These are phyloP conservation scores for Papiliotrema flavescens DNA, from an alignment of 1,284 basidiomycete species.

Conservation along the genomic window DNA sequence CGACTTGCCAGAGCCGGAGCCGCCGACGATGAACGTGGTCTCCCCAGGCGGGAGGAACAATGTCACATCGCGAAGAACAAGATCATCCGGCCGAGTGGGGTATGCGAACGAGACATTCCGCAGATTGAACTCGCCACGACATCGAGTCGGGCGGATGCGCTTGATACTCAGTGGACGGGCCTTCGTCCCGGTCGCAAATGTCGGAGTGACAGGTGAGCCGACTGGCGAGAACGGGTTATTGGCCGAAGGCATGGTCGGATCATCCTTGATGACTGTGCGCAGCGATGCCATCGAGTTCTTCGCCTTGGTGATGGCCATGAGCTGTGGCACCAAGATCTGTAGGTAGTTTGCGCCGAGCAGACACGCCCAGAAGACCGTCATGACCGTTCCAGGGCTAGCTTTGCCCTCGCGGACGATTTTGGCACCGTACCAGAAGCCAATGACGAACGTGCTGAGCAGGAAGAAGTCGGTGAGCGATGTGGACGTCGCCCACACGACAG, in stretches of 20 bases:
- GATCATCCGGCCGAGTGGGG: slow-evolving; percentile 62
- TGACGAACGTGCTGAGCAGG: slow-evolving; percentile 88
- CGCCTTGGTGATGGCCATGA: slow-evolving; percentile 76
- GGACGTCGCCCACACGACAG: slow-evolving; percentile 71
- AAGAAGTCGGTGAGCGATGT: slow-evolving; percentile 69
- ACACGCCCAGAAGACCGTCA: slow-evolving; percentile 96
- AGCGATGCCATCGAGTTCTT: slow-evolving; percentile 77
- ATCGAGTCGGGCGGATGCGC: slow-evolving; percentile 51
- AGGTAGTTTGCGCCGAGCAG: slow-evolving; percentile 81
- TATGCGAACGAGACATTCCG: slow-evolving; percentile 77
- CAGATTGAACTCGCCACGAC: slow-evolving; percentile 75
- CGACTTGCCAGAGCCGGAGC: slow-evolving; percentile 88
- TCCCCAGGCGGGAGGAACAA: slow-evolving; percentile 74
- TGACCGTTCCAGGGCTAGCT: slow-evolving; percentile 70
- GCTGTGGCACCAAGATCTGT: slow-evolving; percentile 76
- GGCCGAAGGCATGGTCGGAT: slow-evolving; percentile 41
- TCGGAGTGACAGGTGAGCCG: slow-evolving; percentile 2
- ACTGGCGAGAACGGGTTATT: slow-evolving; percentile 12
- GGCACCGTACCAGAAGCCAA: slow-evolving; percentile 94
- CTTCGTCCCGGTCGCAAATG: slow-evolving; percentile 5
- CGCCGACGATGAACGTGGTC: slow-evolving; percentile 88
- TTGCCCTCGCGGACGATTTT: slow-evolving; percentile 74
- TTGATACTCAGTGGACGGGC: slow-evolving; percentile 13
- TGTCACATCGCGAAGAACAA: slow-evolving; percentile 51
- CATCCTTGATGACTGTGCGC: slow-evolving; percentile 56